These are phyloP conservation scores for Starmera stellimalicola DNA, from an alignment of 1,139 yeast species.

Conservation along the genomic window DNA sequence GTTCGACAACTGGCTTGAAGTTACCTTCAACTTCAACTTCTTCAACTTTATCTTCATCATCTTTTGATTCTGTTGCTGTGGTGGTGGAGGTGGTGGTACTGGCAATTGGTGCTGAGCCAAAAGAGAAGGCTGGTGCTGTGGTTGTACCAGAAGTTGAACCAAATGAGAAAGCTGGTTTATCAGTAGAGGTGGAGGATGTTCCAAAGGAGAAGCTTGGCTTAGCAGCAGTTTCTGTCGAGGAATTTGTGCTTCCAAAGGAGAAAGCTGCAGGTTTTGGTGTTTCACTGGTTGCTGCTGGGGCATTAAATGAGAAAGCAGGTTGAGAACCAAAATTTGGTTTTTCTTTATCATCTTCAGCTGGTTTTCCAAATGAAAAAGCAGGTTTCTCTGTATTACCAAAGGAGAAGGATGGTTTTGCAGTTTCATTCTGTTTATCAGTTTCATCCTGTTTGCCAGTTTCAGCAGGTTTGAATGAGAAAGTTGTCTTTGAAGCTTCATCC, in stretches of 20 bases:
- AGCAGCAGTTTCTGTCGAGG: constrained; percentile 10
- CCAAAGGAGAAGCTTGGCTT: constrained; percentile 25
- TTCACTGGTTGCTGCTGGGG: background rate
- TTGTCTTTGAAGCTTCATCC: too few species aligned
- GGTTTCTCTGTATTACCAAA: constrained; percentile 15
- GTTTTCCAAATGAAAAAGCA: constrained; percentile 16
- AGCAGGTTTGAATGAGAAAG: background rate
- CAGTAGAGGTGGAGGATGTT: constrained; percentile 6
- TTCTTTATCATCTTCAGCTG: constrained; percentile 3
- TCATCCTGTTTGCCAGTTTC: too few species aligned
- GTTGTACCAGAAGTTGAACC: constrained; percentile 12
- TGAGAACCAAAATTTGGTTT: background rate
- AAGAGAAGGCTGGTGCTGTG: constrained; percentile 5
- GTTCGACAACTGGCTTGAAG: constrained; percentile 37
- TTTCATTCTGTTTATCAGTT: too few species aligned
- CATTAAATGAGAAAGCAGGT: background rate
- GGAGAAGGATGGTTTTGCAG: constrained; percentile 12
- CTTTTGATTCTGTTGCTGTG: constrained; percentile 4
- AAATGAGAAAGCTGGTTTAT: constrained; percentile 25
- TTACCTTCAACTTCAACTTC: constrained; percentile 35
- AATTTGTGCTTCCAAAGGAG: background rate
- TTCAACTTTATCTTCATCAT: constrained; percentile 19
- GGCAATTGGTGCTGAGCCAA: constrained; percentile 7
- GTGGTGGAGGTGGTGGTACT: constrained; percentile 8
- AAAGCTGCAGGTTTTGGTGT: constrained; percentile 1